Base-by-base conservation (phyloP, 228 moss, liverwort and hornwort species). In the Sphagnum magellanicum region DNA sequence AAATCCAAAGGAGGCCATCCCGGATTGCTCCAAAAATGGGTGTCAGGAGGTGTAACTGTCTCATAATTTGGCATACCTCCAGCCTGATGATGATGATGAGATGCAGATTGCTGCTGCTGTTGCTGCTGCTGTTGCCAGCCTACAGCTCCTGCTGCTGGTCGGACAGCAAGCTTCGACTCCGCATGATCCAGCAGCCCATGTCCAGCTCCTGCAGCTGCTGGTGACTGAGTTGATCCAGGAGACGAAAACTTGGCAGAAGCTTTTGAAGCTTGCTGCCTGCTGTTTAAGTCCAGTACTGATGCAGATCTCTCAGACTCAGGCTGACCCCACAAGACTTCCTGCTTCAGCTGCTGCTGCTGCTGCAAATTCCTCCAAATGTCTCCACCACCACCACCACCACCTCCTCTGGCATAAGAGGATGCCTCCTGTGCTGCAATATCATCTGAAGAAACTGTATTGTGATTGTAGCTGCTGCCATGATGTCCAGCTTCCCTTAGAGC, bases 1-100 rank as follows among this genome's bases (percentile, higher is more conserved):
- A 80, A 66, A 59, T 85, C 85, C 77, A 85, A 74, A 6, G 78
- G 63, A 16, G 82, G 85, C 85, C 85, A 85, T 5, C 75, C 79
- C 4, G 66, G 51, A 12, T 75, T 77, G 47, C 73, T 73, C 85
- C 85, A 85, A 70, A 79, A 85, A 63, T 82, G 81, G 55, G 81
- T 79, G 50, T 85, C 85, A 32, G 32, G 3, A 32, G 32, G 32
- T 48, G 77, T 71, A 4, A 63, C 59, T 75, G 72, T 79, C 11
- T 82, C 77, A 5, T 66, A 75, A 14, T 77, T 74, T 60, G 67
- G 62, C 48, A 71, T 63, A 50, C 76, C 67, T 77, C 77, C 68
- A 81, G 66, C 12, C 81, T 79, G 0, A 74, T 49, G 15, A 32
- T 32, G 77, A 72, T 0, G 84, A 81, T 49, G 63, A 79, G 71